These are phyloP conservation scores for Teunomyces stri DNA, from an alignment of 805 yeast species.

Conservation along the genomic window DNA sequence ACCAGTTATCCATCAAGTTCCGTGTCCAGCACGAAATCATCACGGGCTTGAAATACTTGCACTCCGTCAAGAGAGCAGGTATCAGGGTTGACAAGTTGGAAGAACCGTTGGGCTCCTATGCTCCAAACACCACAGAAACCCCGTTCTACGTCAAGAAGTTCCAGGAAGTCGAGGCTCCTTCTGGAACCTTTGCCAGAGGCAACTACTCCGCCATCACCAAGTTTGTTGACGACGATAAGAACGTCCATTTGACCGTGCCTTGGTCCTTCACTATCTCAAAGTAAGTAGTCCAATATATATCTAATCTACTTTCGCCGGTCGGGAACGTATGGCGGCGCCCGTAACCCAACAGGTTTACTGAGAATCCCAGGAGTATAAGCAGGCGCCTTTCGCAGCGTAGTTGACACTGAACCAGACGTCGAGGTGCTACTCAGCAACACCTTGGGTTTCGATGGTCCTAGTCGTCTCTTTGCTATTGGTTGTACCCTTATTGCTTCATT, in stretches of 20 bases:
- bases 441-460: not conserved
- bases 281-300: constrained; percentile 18
- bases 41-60: constrained; percentile 85
- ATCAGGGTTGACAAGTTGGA: constrained; percentile 82
- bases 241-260: constrained; percentile 66
- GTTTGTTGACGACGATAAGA: constrained; percentile 84
- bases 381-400: not conserved
- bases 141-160: constrained; percentile 67
- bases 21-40: constrained; percentile 87
- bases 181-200: constrained; percentile 87
- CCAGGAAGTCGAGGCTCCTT: constrained; percentile 78
- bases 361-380: not conserved
- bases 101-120: constrained; percentile 87
- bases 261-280: constrained; percentile 87
- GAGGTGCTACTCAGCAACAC: too few species aligned
- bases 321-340: constrained; percentile 37
- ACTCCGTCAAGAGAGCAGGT: constrained; percentile 81
- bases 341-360: constrained; percentile 4
- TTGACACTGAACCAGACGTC: not conserved
- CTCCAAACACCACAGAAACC: constrained; percentile 80
- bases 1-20: constrained; percentile 70
- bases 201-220: constrained; percentile 76
- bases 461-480: not conserved
- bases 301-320: constrained; percentile 14
- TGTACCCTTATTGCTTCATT: not conserved